Conservation (phyloP, 345 rosid genomes). For the Excoecaria agallocha region DNA sequence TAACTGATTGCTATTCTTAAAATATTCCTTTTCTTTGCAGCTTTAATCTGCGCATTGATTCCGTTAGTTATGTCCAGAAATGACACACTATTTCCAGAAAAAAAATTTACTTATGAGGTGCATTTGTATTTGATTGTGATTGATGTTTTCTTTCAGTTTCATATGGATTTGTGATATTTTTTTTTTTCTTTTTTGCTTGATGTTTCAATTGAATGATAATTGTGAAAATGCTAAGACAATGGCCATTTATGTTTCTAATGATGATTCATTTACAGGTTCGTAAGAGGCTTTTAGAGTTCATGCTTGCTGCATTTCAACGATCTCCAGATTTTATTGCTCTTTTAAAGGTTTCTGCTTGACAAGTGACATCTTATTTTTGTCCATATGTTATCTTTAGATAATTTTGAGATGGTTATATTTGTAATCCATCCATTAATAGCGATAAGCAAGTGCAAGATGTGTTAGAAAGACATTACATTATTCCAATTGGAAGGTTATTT, state of each 20-base stretch:
- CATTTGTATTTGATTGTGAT: constrained; percentile 9
- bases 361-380: constrained; percentile 1
- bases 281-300: constrained; percentile 75
- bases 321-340: constrained; percentile 79
- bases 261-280: constrained; percentile 49
- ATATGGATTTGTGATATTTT: neutral
- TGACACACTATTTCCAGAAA: constrained; percentile 71
- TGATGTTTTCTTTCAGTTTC: constrained; percentile 3
- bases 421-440: neutral
- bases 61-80: constrained; percentile 84
- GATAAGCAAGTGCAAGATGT: neutral
- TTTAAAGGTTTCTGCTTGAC: constrained; percentile 52
- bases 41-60: constrained; percentile 81
- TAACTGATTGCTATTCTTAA: constrained; percentile 3
- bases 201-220: neutral
- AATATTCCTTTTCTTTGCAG: constrained; percentile 43
- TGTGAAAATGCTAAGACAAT: neutral
- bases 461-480: neutral
- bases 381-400: neutral
- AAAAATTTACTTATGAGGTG: constrained; percentile 76
- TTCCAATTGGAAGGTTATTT: neutral
- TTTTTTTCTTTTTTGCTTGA: neutral
- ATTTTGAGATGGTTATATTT: neutral
- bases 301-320: constrained; percentile 85
- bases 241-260: neutral